Base-by-base conservation (phyloP, 805 yeast genomes). In the Torulaspora maleeae region DNA sequence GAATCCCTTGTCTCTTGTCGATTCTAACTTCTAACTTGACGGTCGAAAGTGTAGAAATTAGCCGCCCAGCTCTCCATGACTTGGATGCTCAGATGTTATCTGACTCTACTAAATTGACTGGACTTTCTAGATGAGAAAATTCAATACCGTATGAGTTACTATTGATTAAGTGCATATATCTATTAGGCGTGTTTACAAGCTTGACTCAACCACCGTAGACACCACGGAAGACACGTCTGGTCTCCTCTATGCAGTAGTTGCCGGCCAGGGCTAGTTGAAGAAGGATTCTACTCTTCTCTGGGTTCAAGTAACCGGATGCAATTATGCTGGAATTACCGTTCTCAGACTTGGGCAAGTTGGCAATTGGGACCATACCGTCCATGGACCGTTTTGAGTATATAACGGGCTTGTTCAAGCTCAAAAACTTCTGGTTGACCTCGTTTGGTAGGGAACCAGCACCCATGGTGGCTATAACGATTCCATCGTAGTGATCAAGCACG, bases 301-400 rank as follows among this genome's bases (percentile, higher is more conserved):
- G 86, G 50, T 78, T 81, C 50, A 81, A 61, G 51, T 78, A 79
- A 4, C 87, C 87, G 41, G 82, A 76, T 1, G 86, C 82, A 43
- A 81, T 69, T 12, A 76, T 72, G 51, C 73, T 75, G 15, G 60
- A 58, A 5, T 61, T 62, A 6, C 51, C 51, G 1, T 75, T 71
- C n/a, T 70, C 51, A 12, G 70, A 64, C 3, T 52, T 56, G 37
- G 73, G 75, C 35, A 65, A 56, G 39, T 67, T 67, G 4, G 76
- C 80, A 5, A 63, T 67, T 2, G 88, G 83, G 16, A 82, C 82
- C 78, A 79, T 78, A 10, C 88, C 88, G 58, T 81, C 86, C 73
- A 77, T 78, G 7, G 86, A 74, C 57, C 87, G 71, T 56, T 81
- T 80, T 27, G 86, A 79, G 57, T 78, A 81, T 1, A 82, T 70